Percentiles rank a stretch among this genome's conserved stretches.
These are phyloP conservation scores for Mycena indigotica DNA, from an alignment of 768 basidiomycete genomes.

Conservation along the genomic window DNA sequence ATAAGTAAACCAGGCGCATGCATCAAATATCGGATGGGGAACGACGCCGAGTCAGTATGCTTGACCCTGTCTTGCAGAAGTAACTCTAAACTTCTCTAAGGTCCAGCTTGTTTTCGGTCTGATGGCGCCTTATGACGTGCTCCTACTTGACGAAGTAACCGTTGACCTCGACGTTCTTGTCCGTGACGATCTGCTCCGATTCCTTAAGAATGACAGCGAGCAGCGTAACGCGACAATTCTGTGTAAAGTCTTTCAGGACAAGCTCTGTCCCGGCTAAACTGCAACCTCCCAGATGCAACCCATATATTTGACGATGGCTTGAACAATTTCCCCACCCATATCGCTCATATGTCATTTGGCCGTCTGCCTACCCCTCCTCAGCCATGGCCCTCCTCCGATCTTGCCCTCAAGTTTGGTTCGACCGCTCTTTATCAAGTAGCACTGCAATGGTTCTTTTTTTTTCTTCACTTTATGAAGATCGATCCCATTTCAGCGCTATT, in stretches of 20 bases:
- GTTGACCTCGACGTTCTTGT: slow-evolving; percentile 97
- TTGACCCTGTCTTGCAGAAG: background rate
- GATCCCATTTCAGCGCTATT: background rate
- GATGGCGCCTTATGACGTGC: slow-evolving; percentile 91
- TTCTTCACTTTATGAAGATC: background rate
- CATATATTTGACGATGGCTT: slow-evolving; percentile 98
- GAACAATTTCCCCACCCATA: slow-evolving; percentile 87
- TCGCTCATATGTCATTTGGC: slow-evolving; percentile 90
- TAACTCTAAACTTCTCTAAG: background rate
- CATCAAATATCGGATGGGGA: slow-evolving; percentile 96
- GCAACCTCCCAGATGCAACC: slow-evolving; percentile 70
- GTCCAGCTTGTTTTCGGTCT: slow-evolving; percentile 96
- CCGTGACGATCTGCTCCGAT: slow-evolving; percentile 84
- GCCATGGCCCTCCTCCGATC: slow-evolving; percentile 57
- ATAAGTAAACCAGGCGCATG: too few species aligned
- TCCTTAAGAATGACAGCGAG: slow-evolving; percentile 83
- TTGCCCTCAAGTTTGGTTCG: slow-evolving; percentile 24
- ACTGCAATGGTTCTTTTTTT: slow-evolving; percentile 63
- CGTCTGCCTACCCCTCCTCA: slow-evolving; percentile 65
- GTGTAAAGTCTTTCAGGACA: slow-evolving; percentile 50
- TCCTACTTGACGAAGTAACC: slow-evolving; percentile 95
- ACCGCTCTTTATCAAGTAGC: slow-evolving; percentile 69
- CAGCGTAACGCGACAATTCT: slow-evolving; percentile 83
- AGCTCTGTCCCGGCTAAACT: slow-evolving; percentile 4
- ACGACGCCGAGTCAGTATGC: slow-evolving; percentile 50